Conservation (phyloP, 2,329 filamentous ascomycete species). For the Helminthosporium solani region DNA sequence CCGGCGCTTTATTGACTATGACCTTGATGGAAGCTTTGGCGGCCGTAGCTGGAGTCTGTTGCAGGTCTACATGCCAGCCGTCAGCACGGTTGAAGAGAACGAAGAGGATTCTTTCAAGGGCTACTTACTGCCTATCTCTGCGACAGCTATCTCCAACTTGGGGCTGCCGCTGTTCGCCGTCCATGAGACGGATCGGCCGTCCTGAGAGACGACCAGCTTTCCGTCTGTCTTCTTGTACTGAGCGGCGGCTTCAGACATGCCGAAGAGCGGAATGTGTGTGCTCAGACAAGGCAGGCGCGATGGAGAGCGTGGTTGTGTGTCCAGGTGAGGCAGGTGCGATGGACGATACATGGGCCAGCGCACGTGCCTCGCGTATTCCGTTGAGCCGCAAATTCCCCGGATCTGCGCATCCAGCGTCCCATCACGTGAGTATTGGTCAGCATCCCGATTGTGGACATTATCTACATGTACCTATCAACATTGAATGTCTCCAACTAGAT, state of each 20-base stretch:
- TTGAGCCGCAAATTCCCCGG: not conserved
- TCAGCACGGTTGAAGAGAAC: slow-evolving; percentile 4
- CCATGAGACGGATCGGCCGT: slow-evolving; percentile 78
- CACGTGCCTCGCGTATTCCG: not conserved
- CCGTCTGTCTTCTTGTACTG: slow-evolving; percentile 97
- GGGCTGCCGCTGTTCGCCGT: slow-evolving; percentile 66
- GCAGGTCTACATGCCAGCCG: slow-evolving; percentile 68
- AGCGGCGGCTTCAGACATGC: slow-evolving; percentile 41
- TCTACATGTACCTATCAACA: too few relatives aligned
- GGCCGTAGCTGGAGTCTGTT: slow-evolving; percentile 86
- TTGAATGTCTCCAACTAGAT: too few relatives aligned
- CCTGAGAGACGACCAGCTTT: slow-evolving; percentile 70
- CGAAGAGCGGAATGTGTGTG: slow-evolving; percentile 10
- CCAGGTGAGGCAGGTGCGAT: not conserved
- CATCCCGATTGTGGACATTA: too few relatives aligned
- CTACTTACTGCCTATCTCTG: slow-evolving; percentile 76
- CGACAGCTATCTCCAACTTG: slow-evolving; percentile 67
- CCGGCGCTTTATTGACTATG: slow-evolving; percentile 66
- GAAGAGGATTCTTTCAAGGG: slow-evolving; percentile 1
- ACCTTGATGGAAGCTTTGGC: slow-evolving; percentile 94
- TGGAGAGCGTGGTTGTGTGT: not conserved
- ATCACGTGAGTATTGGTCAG: too few relatives aligned
- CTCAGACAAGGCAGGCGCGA: not conserved
- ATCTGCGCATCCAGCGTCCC: too few relatives aligned
- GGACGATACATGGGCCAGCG: not conserved